These are phyloP conservation scores for Xylaria bambusicola DNA, from an alignment of 495 filamentous ascomycete species.

Conservation along the genomic window DNA sequence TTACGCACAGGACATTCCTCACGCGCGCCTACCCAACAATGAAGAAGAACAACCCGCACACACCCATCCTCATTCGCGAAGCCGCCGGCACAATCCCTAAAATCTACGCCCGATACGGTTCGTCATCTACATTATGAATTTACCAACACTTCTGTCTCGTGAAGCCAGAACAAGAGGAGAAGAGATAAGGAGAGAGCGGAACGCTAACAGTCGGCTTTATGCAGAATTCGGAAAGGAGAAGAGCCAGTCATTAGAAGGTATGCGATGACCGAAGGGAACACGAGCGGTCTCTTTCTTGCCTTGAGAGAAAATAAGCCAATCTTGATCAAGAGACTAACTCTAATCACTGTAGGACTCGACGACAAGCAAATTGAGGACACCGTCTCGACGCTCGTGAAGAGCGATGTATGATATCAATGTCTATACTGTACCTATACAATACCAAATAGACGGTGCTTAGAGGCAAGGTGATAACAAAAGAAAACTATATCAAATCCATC, in stretches of 20 bases:
- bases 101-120: slow-evolving; percentile 93
- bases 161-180: too few species aligned
- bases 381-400: slow-evolving; percentile 80
- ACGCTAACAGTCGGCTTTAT: slow-evolving; percentile 10
- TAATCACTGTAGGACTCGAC: slow-evolving; percentile 63
- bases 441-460: slow-evolving; percentile 8
- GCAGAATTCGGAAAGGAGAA: slow-evolving; percentile 87
- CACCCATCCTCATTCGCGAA: slow-evolving; percentile 92
- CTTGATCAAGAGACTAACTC: neutral
- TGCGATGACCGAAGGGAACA: too few species aligned
- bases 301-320: neutral
- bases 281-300: too few species aligned
- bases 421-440: slow-evolving; percentile 9
- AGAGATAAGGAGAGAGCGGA: neutral
- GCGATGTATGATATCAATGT: slow-evolving; percentile 28
- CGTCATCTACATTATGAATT: too few species aligned
- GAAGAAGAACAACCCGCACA: slow-evolving; percentile 98
- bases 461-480: slow-evolving; percentile 18
- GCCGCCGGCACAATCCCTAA: slow-evolving; percentile 77
- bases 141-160: too few species aligned
- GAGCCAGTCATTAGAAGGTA: slow-evolving; percentile 78
- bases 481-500: too few species aligned
- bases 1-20: slow-evolving; percentile 72
- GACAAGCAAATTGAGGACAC: slow-evolving; percentile 92
- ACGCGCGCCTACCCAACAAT: slow-evolving; percentile 92